Evolutionary conservation across 2,329 filamentous ascomycete genomes (phyloP).

Genomic region (Fusarium pseudograminearum): DNA sequence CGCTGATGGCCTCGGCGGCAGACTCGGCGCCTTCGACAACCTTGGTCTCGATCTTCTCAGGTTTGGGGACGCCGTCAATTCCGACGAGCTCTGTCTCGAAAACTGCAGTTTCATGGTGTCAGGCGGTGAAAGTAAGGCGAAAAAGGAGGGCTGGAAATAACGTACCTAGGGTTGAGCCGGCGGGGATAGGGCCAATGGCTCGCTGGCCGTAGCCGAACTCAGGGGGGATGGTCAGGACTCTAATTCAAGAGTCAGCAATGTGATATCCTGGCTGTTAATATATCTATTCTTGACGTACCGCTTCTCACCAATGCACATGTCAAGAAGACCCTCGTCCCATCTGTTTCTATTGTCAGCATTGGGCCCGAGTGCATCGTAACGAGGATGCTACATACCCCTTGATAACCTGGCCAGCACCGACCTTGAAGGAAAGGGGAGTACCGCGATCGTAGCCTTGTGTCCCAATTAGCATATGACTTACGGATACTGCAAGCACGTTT

Average conservation of each 20-base stretch:
- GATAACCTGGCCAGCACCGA: conserved; percentile 88
- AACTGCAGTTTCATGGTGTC: conserved; percentile 61
- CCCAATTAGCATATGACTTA: conserved; percentile 21
- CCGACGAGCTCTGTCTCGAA: conserved; percentile 92
- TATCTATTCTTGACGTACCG: conserved; percentile 57
- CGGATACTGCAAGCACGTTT: not conserved
- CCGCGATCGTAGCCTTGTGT: conserved; percentile 76
- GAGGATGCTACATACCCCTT: conserved; percentile 71
- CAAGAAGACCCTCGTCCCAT: conserved; percentile 90
- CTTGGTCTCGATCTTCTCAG: conserved; percentile 53
- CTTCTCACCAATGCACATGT: conserved; percentile 97
- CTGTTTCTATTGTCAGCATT: conserved; percentile 55
- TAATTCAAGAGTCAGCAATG: conserved; percentile 46
- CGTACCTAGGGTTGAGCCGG: conserved; percentile 79
- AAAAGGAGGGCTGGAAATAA: conserved; percentile 29
- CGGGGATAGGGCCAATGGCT: conserved; percentile 84
- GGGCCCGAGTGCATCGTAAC: conserved; percentile 14
- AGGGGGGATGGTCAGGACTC: conserved; percentile 90
- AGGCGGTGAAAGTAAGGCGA: conserved; percentile 22
- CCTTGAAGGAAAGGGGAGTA: conserved; percentile 79
- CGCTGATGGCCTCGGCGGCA: conserved; percentile 48
- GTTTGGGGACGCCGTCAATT: conserved; percentile 76
- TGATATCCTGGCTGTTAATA: not conserved
- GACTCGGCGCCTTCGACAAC: conserved; percentile 44
- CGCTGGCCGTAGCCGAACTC: conserved; percentile 84